Conservation (phyloP, 2,329 filamentous ascomycete species). For the Pseudopyricularia cyperi region DNA sequence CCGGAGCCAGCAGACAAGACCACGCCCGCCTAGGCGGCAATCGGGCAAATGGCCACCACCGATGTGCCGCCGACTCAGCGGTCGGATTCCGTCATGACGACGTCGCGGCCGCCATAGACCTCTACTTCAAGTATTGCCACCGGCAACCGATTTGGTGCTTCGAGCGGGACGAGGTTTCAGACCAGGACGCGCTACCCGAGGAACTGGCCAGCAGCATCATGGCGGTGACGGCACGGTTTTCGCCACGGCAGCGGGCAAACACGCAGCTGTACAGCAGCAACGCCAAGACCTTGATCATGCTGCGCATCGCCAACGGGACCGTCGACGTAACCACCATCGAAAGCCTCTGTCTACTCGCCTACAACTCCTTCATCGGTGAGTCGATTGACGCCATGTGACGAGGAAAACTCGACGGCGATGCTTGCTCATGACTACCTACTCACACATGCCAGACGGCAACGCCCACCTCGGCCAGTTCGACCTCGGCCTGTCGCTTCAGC, state of each 20-base stretch:
- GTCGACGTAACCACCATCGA: constrained; percentile 36
- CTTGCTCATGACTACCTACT: too few species aligned
- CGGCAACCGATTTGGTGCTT: constrained; percentile 31
- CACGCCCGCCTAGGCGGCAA: not conserved
- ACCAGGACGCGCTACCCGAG: constrained; percentile 17
- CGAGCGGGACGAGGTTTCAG: constrained; percentile 20
- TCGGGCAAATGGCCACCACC: not conserved
- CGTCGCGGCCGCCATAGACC: constrained; percentile 18
- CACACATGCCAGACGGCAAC: constrained; percentile 27
- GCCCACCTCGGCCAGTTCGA: constrained; percentile 34
- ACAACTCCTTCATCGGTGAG: constrained; percentile 34
- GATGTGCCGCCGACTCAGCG: not conserved
- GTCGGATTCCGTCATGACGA: not conserved
- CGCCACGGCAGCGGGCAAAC: not conserved
- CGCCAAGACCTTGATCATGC: constrained; percentile 30
- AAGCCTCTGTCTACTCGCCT: constrained; percentile 34
- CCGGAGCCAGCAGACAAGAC: not conserved
- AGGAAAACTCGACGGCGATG: too few species aligned
- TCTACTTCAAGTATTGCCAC: constrained; percentile 30
- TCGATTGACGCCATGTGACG: not conserved
- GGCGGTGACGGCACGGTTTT: not conserved
- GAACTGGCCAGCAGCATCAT: constrained; percentile 26
- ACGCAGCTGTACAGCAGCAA: constrained; percentile 19
- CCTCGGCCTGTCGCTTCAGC: constrained; percentile 33
- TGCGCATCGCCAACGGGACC: constrained; percentile 34